phyloP scores from a whole-genome alignment of 1,139 yeast genomes.

The Candida frijolesensis region DNA sequence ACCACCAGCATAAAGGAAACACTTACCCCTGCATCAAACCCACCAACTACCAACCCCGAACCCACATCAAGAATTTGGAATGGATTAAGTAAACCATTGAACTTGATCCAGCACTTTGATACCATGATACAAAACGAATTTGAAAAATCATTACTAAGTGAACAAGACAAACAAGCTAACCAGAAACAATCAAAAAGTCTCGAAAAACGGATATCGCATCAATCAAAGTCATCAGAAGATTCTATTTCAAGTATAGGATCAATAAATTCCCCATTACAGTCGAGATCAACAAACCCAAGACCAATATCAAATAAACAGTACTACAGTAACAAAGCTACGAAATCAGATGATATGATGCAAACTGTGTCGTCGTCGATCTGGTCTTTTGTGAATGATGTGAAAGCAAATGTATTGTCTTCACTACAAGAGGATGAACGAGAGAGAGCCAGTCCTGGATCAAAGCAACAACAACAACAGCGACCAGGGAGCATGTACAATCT shows the following conservation, averaged over 20 bases:
- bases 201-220: constrained; percentile 14
- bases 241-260: constrained; percentile 30
- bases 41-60: constrained; percentile 2
- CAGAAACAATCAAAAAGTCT: background rate
- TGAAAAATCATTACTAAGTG: constrained; percentile 48
- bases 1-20: background rate
- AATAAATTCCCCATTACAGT: constrained; percentile 27
- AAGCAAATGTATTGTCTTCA: constrained; percentile 39
- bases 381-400: constrained; percentile 50
- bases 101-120: constrained; percentile 68
- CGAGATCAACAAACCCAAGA: constrained; percentile 19
- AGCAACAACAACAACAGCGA: background rate
- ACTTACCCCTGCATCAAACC: background rate
- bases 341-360: constrained; percentile 41
- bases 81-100: constrained; percentile 53
- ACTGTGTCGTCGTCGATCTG: constrained; percentile 47
- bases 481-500: constrained; percentile 24
- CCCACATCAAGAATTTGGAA: constrained; percentile 33
- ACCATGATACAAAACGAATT: constrained; percentile 66
- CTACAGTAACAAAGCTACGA: background rate
- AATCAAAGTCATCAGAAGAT: constrained; percentile 28
- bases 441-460: background rate
- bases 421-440: constrained; percentile 31
- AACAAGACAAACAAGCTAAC: constrained; percentile 6
- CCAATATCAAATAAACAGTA: background rate